Conservation (phyloP, 2,329 filamentous ascomycete genomes). For the Aspergillus transmontanensis region DNA sequence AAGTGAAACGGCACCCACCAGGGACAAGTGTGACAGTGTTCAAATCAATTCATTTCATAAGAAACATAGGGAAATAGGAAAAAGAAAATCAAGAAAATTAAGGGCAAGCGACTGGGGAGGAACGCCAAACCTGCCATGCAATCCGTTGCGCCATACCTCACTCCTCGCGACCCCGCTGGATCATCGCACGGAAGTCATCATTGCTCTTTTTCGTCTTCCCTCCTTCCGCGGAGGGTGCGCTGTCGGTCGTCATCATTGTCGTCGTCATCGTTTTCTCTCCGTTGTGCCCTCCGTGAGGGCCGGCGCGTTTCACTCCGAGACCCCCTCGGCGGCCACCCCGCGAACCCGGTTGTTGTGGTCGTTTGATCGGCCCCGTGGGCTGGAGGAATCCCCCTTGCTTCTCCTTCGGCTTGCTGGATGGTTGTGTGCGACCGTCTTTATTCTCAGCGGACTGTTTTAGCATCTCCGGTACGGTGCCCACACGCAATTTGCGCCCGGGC, state of each 20-base stretch:
- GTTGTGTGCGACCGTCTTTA: constrained; percentile 38
- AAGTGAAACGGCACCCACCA: constrained; percentile 9
- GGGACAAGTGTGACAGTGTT: constrained; percentile 2
- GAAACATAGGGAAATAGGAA: constrained; percentile 6
- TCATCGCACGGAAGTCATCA: constrained; percentile 59
- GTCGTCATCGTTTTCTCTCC: constrained; percentile 27
- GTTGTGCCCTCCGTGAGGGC: constrained; percentile 14
- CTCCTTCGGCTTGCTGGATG: constrained; percentile 39
- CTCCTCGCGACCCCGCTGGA: constrained; percentile 44
- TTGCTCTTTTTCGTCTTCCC: constrained; percentile 55
- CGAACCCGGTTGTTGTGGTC: constrained; percentile 49
- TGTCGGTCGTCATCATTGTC: constrained; percentile 28
- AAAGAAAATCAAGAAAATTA: constrained; percentile 12
- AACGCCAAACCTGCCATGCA: constrained; percentile 33
- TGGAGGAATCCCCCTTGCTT: constrained; percentile 30
- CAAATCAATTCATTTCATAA: constrained; percentile 5
- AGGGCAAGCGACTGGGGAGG: constrained; percentile 6
- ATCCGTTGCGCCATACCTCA: constrained; percentile 26
- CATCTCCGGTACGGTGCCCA: constrained; percentile 58
- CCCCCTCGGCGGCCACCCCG: constrained; percentile 51
- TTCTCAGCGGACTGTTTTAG: constrained; percentile 44
- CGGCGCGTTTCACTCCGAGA: constrained; percentile 50
- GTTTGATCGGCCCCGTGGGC: constrained; percentile 42
- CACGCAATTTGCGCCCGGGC: constrained; percentile 44
- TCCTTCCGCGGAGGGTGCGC: constrained; percentile 15